phyloP scores from a whole-genome alignment of 768 basidiomycete genomes.

The Mycena venus region DNA sequence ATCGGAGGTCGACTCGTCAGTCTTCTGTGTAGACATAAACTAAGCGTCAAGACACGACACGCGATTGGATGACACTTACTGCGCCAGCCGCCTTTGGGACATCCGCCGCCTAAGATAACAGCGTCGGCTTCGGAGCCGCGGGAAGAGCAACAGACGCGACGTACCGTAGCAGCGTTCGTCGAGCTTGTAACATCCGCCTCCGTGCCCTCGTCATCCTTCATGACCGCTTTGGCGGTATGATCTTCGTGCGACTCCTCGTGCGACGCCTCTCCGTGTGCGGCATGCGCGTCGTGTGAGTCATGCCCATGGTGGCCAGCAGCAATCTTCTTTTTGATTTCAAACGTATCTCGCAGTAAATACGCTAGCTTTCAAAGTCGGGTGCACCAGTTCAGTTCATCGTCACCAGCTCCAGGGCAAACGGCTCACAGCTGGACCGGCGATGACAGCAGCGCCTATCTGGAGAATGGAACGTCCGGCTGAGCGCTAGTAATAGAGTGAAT shows the following conservation, averaged over 20 bases:
- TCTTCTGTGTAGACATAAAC: neutral
- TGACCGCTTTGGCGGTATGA: constrained; percentile 36
- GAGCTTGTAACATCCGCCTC: constrained; percentile 52
- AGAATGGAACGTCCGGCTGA: neutral
- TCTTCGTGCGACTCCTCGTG: constrained; percentile 36
- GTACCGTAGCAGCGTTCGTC: constrained; percentile 47
- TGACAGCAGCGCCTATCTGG: constrained; percentile 55
- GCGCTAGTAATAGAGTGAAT: neutral
- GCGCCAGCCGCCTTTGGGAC: constrained; percentile 43
- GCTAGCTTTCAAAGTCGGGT: constrained; percentile 7
- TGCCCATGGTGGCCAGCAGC: constrained; percentile 32
- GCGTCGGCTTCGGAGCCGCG: neutral
- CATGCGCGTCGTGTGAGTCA: constrained; percentile 51
- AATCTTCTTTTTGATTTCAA: constrained; percentile 19
- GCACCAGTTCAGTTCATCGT: constrained; percentile 10
- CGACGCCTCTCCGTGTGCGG: constrained; percentile 37
- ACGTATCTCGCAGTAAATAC: constrained; percentile 52
- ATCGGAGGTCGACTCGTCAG: constrained; percentile 14
- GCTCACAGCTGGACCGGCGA: constrained; percentile 59
- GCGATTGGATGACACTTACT: constrained; percentile 33
- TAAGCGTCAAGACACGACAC: constrained; percentile 1
- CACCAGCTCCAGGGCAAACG: constrained; percentile 7
- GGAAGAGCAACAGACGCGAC: constrained; percentile 27
- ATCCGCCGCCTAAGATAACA: constrained; percentile 39
- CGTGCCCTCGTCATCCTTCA: constrained; percentile 58